Evolutionary conservation across 768 basidiomycete genomes (phyloP).

Genomic region (Termitomyces sp.): DNA sequence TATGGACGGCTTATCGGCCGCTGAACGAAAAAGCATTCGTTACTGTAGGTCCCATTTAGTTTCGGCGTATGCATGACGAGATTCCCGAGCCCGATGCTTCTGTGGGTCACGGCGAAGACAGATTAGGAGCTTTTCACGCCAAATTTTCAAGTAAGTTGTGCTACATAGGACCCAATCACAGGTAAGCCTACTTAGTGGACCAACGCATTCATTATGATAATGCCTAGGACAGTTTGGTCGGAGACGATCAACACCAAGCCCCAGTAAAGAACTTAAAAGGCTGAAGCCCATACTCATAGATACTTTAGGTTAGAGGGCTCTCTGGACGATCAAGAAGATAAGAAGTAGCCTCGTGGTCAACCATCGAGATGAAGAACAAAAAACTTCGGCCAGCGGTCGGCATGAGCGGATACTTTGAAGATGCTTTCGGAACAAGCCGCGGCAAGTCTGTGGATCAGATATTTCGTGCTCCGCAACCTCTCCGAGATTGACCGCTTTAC

Average conservation of each 20-base stretch:
- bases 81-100: conserved; percentile 2
- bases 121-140: background rate
- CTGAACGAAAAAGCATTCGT: background rate
- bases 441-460: background rate
- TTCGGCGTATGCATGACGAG: background rate
- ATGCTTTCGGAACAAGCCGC: background rate
- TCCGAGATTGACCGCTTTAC: background rate
- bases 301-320: background rate
- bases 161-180: background rate
- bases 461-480: background rate
- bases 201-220: background rate
- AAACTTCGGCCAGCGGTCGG: background rate
- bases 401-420: background rate
- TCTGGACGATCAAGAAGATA: background rate
- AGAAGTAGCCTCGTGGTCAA: background rate
- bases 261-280: background rate
- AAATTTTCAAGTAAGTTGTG: background rate
- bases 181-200: background rate
- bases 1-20: background rate
- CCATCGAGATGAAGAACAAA: background rate
- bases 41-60: background rate
- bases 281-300: background rate
- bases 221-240: background rate
- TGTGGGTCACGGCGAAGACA: background rate
- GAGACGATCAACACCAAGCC: background rate